Percentiles rank a stretch among this genome's conserved stretches.
These are phyloP conservation scores for Setaria viridis DNA, from an alignment of 202 grass and related monocot species.

Conservation along the genomic window DNA sequence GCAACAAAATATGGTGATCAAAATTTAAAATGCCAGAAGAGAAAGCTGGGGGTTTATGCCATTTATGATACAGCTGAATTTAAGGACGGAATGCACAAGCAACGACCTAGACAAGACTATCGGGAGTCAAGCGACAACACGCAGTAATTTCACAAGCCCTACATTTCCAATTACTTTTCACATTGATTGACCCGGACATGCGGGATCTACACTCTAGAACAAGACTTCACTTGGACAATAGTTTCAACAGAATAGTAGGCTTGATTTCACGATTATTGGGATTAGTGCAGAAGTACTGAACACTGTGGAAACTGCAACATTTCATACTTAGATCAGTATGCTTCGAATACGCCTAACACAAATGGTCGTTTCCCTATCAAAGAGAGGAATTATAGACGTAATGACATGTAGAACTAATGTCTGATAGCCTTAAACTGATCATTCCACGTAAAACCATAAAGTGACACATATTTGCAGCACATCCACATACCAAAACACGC, in stretches of 20 bases:
- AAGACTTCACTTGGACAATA: background rate
- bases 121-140: too few relatives aligned
- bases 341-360: too few relatives aligned
- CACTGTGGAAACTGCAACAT: background rate
- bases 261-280: background rate
- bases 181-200: background rate
- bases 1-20: background rate
- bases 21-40: background rate
- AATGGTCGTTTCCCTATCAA: too few relatives aligned
- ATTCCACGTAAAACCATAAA: too few relatives aligned
- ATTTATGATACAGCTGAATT: background rate
- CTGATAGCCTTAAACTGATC: too few relatives aligned
- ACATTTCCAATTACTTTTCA: background rate
- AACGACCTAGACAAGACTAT: background rate
- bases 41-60: background rate
- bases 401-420: too few relatives aligned
- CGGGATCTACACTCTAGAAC: background rate
- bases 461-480: background rate
- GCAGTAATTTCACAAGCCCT: background rate
- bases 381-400: too few relatives aligned
- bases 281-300: fast-evolving
- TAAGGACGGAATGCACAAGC: background rate
- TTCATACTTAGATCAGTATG: too few relatives aligned
- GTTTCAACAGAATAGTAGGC: too few relatives aligned
- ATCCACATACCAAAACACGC: background rate